Conservation (phyloP, 495 filamentous ascomycete species). For the Penicillium fimorum region DNA sequence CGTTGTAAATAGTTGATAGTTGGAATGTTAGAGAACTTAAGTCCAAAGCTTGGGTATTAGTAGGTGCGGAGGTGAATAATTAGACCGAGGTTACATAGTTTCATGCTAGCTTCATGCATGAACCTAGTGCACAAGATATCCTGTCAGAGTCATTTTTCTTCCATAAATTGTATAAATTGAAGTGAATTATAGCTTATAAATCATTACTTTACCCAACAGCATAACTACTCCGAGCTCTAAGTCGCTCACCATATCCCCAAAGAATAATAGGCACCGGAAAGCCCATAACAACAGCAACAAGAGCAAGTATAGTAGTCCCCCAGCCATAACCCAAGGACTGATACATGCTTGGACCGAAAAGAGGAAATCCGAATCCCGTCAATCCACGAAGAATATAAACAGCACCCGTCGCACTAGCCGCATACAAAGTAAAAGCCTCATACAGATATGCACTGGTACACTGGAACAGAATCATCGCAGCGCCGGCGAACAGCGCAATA, state of each 20-base stretch:
- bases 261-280: conserved; percentile 50
- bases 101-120: neutral
- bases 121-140: neutral
- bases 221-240: conserved; percentile 6
- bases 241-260: conserved; percentile 32
- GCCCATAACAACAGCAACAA: conserved; percentile 44
- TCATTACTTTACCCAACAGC: neutral
- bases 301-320: conserved; percentile 51
- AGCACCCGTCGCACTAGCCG: conserved; percentile 63
- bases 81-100: neutral
- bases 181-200: neutral
- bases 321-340: conserved; percentile 46
- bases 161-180: neutral
- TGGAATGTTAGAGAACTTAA: neutral
- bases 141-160: neutral
- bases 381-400: conserved; percentile 58
- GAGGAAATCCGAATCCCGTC: conserved; percentile 64
- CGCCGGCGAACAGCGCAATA: conserved; percentile 48
- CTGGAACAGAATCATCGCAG: conserved; percentile 59
- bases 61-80: neutral
- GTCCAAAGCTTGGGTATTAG: neutral
- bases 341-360: conserved; percentile 61
- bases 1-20: neutral
- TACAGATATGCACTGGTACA: conserved; percentile 62
- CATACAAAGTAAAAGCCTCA: conserved; percentile 63